phyloP scores from a whole-genome alignment of 2,329 filamentous ascomycete species.

The Teratosphaeriaceae sp. region DNA sequence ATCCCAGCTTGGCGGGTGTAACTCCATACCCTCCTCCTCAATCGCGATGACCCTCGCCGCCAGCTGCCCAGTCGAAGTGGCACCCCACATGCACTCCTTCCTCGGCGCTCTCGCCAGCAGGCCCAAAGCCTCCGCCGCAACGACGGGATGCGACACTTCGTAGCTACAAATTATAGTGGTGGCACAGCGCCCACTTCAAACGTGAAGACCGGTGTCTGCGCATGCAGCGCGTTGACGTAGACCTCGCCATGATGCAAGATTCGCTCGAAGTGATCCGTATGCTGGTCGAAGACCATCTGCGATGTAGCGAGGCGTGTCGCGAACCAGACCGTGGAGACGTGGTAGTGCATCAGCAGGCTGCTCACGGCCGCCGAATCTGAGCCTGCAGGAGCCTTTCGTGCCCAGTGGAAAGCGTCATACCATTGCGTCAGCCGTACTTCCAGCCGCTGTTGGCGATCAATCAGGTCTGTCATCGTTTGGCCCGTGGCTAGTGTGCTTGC shows the following conservation, averaged over 20 bases:
- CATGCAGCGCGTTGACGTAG: conserved; percentile 7
- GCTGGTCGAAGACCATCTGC: conserved; percentile 18
- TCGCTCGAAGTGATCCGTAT: conserved; percentile 16
- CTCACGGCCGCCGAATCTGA: conserved; percentile 8
- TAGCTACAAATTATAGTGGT: conserved; percentile 18
- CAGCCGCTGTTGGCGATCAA: neutral
- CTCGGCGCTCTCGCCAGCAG: conserved; percentile 14
- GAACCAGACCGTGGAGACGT: conserved; percentile 16
- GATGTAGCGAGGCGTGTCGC: conserved; percentile 9
- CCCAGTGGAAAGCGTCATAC: conserved; percentile 9
- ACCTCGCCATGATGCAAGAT: conserved; percentile 13
- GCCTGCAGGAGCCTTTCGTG: neutral
- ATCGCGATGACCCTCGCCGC: conserved; percentile 14
- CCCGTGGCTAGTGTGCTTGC: neutral
- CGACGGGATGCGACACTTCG: conserved; percentile 19
- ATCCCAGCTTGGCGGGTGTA: conserved; percentile 7
- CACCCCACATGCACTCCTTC: conserved; percentile 21
- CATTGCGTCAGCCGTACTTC: conserved; percentile 5
- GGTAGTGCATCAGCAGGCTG: conserved; percentile 15
- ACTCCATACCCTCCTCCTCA: conserved; percentile 19
- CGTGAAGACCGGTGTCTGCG: conserved; percentile 15
- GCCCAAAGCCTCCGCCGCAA: conserved; percentile 17
- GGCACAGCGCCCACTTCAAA: conserved; percentile 20
- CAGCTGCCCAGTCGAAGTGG: conserved; percentile 12
- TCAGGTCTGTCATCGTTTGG: neutral